These are phyloP conservation scores for Fusarium subtropicale DNA, from an alignment of 2,329 filamentous ascomycete genomes.

Conservation along the genomic window DNA sequence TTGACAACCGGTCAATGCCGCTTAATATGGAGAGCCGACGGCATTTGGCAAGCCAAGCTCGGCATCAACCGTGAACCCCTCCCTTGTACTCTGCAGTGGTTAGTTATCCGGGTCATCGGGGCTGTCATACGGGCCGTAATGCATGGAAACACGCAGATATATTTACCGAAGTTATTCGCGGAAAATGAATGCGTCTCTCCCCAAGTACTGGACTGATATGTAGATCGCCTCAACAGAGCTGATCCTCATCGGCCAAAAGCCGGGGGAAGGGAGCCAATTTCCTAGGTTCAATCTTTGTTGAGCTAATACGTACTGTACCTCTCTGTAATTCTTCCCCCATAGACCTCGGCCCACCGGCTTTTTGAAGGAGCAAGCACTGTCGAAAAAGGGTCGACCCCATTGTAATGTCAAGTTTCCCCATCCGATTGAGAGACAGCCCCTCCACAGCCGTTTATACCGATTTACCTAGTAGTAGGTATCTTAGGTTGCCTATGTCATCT, in stretches of 20 bases:
- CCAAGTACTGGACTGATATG: neutral
- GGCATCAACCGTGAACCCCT: slow-evolving; percentile 34
- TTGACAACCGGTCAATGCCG: slow-evolving; percentile 17
- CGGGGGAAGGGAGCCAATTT: slow-evolving; percentile 32
- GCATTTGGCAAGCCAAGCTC: slow-evolving; percentile 34
- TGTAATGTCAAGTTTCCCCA: slow-evolving; percentile 33
- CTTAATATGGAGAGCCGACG: slow-evolving; percentile 28
- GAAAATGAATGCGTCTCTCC: neutral
- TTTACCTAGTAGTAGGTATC: neutral
- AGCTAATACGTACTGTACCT: slow-evolving; percentile 28
- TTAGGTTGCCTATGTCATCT: slow-evolving; percentile 7
- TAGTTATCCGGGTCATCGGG: slow-evolving; percentile 31
- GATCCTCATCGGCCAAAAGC: neutral
- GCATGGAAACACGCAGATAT: neutral
- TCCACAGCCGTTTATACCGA: slow-evolving; percentile 28
- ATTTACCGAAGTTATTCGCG: neutral
- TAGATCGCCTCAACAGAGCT: slow-evolving; percentile 23
- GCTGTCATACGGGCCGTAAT: slow-evolving; percentile 2
- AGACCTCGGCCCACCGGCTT: slow-evolving; percentile 46
- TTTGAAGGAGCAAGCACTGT: slow-evolving; percentile 29
- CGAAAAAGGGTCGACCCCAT: slow-evolving; percentile 41
- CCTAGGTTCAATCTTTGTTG: slow-evolving; percentile 27
- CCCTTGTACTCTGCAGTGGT: neutral
- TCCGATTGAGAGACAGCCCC: slow-evolving; percentile 38
- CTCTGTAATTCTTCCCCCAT: slow-evolving; percentile 29